Evolutionary conservation across 805 yeast genomes (phyloP).

Genomic region (Cyberlindnera nakhonratchasimensis): DNA sequence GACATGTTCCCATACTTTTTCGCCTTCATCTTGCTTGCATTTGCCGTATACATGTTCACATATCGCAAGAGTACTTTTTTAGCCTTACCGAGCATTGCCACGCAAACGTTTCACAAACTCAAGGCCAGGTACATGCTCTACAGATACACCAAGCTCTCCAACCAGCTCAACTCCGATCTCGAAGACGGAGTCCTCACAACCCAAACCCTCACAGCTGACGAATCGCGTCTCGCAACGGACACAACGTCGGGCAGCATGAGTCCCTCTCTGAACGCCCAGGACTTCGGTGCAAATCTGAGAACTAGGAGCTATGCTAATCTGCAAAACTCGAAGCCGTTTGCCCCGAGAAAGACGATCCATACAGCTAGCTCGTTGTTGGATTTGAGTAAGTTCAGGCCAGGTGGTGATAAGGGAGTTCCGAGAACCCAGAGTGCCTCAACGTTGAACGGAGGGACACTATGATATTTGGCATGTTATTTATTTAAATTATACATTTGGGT

Average conservation of each 20-base stretch:
- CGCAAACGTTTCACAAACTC: conserved; percentile 14
- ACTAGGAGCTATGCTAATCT: conserved; percentile 26
- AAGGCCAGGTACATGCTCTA: conserved; percentile 19
- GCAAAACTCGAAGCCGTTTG: conserved; percentile 10
- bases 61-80: conserved; percentile 15
- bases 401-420: conserved; percentile 4
- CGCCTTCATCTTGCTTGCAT: background rate
- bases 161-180: conserved; percentile 20
- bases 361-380: conserved; percentile 22
- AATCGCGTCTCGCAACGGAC: conserved; percentile 3
- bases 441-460: background rate
- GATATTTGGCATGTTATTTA: background rate
- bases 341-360: conserved; percentile 17
- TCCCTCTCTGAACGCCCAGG: conserved; percentile 19
- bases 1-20: conserved; percentile 15
- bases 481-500: background rate
- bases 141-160: conserved; percentile 20
- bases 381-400: conserved; percentile 21
- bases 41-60: conserved; percentile 9
- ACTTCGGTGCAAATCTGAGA: conserved; percentile 18
- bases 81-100: conserved; percentile 16
- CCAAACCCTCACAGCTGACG: conserved; percentile 6
- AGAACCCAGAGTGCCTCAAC: conserved; percentile 11
- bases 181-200: conserved; percentile 22
- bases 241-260: conserved; percentile 23